phyloP scores from a whole-genome alignment of 148 eudicot species.

The Camellia granthamiana region DNA sequence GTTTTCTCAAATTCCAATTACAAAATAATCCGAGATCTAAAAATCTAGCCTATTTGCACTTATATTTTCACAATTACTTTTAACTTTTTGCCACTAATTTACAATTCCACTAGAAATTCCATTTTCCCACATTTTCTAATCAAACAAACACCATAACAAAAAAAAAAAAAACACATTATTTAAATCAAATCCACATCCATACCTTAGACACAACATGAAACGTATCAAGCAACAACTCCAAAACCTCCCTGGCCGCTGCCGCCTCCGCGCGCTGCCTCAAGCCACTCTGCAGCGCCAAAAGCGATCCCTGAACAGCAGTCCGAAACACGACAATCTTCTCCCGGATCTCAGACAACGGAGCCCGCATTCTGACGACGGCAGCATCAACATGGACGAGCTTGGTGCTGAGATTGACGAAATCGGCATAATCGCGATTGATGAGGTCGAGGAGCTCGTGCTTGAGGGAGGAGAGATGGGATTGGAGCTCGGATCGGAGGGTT shows the following conservation, averaged over 20 bases:
- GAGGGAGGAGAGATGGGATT: slow-evolving; percentile 58
- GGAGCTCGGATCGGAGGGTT: slow-evolving; percentile 31
- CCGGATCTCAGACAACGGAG: slow-evolving; percentile 68
- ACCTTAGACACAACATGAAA: slow-evolving; percentile 87
- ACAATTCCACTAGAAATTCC: too few species aligned
- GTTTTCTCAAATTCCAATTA: too few species aligned
- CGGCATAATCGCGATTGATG: slow-evolving; percentile 80
- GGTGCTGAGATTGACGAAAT: slow-evolving; percentile 78
- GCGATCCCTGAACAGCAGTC: slow-evolving; percentile 44
- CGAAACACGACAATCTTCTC: slow-evolving; percentile 65
- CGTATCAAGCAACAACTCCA: slow-evolving; percentile 78
- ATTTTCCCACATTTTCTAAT: too few species aligned
- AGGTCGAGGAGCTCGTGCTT: slow-evolving; percentile 75
- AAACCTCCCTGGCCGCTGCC: slow-evolving; percentile 58
- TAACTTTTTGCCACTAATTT: too few species aligned
- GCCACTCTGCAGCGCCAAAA: slow-evolving; percentile 46
- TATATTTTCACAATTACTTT: too few species aligned
- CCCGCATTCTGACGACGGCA: slow-evolving; percentile 79
- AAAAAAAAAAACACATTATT: not conserved
- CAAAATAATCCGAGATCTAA: too few species aligned
- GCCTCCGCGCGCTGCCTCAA: slow-evolving; percentile 66
- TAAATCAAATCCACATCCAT: not conserved
- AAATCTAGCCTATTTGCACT: too few species aligned
- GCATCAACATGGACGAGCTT: slow-evolving; percentile 78
- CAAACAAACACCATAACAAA: too few species aligned